Evolutionary conservation across 2,329 filamentous ascomycete species (phyloP).

Genomic region (Colletotrichum melonis): DNA sequence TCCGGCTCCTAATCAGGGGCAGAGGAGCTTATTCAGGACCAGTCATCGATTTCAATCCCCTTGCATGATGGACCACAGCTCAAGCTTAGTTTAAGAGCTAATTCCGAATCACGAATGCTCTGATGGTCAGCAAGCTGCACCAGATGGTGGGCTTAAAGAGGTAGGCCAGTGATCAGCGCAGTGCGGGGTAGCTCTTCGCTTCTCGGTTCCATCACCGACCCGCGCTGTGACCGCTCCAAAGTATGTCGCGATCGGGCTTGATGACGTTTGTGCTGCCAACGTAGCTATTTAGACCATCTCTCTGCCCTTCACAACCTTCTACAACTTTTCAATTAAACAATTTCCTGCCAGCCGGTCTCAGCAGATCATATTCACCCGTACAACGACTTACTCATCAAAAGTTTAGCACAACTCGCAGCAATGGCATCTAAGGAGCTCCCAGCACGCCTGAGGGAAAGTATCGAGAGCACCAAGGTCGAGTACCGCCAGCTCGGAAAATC

Average conservation of each 20-base stretch:
- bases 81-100: not conserved
- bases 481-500: slow-evolving; percentile 68
- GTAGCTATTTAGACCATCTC: not conserved
- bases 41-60: not conserved
- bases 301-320: too few relatives aligned
- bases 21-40: too few relatives aligned
- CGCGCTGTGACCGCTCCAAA: slow-evolving; percentile 27
- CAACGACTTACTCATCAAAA: not conserved
- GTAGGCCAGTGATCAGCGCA: not conserved
- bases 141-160: not conserved
- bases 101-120: not conserved
- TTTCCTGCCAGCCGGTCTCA: too few relatives aligned
- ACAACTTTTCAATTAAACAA: rapidly evolving
- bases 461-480: slow-evolving; percentile 54
- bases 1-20: not conserved
- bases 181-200: slow-evolving; percentile 24
- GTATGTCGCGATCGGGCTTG: slow-evolving; percentile 20
- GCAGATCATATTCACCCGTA: not conserved
- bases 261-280: slow-evolving; percentile 18
- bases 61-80: not conserved
- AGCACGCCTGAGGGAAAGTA: slow-evolving; percentile 38
- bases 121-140: slow-evolving; percentile 5
- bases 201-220: slow-evolving; percentile 4
- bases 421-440: slow-evolving; percentile 31
- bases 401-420: not conserved